Conservation (phyloP, 805 yeast genomes). For the Ogataea corticis region DNA sequence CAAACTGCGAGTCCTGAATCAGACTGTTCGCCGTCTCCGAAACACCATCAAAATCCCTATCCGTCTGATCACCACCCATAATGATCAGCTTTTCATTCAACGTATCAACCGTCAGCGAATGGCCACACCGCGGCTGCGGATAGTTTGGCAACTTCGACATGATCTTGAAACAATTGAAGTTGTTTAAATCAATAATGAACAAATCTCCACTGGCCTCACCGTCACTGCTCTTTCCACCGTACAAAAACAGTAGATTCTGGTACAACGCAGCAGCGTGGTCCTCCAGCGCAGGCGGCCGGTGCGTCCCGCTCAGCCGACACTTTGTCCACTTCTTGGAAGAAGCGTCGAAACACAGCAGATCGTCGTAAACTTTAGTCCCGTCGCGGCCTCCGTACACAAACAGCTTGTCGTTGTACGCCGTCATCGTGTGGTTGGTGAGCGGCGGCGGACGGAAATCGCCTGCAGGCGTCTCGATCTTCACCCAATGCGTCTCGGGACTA, state of each 20-base stretch:
- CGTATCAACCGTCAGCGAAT: slow-evolving; percentile 73
- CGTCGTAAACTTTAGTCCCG: slow-evolving; percentile 66
- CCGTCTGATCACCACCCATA: slow-evolving; percentile 90
- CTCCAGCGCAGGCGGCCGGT: slow-evolving; percentile 77
- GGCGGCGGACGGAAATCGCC: slow-evolving; percentile 60
- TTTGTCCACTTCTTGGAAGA: slow-evolving; percentile 65
- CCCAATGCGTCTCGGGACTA: slow-evolving; percentile 84
- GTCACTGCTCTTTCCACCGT: slow-evolving; percentile 83
- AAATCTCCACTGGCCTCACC: slow-evolving; percentile 69
- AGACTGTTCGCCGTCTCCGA: slow-evolving; percentile 21
- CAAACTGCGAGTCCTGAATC: slow-evolving; percentile 34
- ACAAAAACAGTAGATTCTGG: slow-evolving; percentile 74
- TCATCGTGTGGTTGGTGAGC: slow-evolving; percentile 88
- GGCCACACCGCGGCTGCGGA: slow-evolving; percentile 91
- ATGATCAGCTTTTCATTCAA: slow-evolving; percentile 68
- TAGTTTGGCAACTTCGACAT: slow-evolving; percentile 45
- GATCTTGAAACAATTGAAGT: slow-evolving; percentile 64
- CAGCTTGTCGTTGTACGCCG: slow-evolving; percentile 71
- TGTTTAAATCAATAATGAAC: slow-evolving; percentile 72
- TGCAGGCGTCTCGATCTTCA: slow-evolving; percentile 53
- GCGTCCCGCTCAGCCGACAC: slow-evolving; percentile 63
- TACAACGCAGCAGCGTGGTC: slow-evolving; percentile 87
- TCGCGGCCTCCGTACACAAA: slow-evolving; percentile 91
- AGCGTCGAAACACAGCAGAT: slow-evolving; percentile 82
- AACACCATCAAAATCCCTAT: slow-evolving; percentile 43